A percentile compares a stretch with the other conserved stretches of the same genome.
Conservation (phyloP, 2,329 filamentous ascomycete species). For the Hansfordia pulvinata region DNA sequence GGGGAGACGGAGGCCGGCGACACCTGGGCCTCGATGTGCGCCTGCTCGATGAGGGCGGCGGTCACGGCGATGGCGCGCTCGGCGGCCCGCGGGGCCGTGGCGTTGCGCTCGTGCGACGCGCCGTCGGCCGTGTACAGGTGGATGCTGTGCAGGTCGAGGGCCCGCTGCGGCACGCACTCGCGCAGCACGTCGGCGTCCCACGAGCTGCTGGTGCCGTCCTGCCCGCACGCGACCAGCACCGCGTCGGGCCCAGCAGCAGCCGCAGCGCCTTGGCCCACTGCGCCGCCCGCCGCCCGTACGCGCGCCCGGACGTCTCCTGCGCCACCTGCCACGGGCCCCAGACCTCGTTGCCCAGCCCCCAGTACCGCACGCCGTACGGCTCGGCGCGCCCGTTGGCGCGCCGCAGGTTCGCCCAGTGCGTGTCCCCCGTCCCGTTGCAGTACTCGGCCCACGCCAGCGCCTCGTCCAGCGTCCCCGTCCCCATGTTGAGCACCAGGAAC, state of each 20-base stretch:
- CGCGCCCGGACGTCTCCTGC: constrained; percentile 55
- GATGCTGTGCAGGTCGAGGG: constrained; percentile 74
- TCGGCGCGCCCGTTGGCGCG: constrained; percentile 61
- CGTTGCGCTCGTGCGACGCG: constrained; percentile 29
- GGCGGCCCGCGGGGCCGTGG: constrained; percentile 51
- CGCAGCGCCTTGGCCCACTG: constrained; percentile 63
- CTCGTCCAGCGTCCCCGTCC: constrained; percentile 49
- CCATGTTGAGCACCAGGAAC: constrained; percentile 70
- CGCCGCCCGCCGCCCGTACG: constrained; percentile 53
- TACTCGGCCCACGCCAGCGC: constrained; percentile 72
- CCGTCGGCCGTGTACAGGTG: constrained; percentile 60
- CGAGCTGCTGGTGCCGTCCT: constrained; percentile 49
- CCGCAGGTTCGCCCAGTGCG: constrained; percentile 70
- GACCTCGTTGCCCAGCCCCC: constrained; percentile 68
- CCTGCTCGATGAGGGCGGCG: constrained; percentile 56
- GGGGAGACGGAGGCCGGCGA: constrained; percentile 38
- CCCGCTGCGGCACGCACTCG: constrained; percentile 48
- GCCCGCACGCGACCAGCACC: constrained; percentile 59
- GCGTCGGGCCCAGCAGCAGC: constrained; percentile 57
- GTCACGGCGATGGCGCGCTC: constrained; percentile 64
- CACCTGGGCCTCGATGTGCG: constrained; percentile 53
- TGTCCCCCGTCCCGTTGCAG: constrained; percentile 67
- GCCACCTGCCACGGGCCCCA: constrained; percentile 56
- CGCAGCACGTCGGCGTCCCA: constrained; percentile 68
- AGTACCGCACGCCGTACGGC: constrained; percentile 75